A percentile compares a stretch with the other conserved stretches of the same genome.
Evolutionary conservation across 2,329 filamentous ascomycete genomes (phyloP).

Genomic region (Stagonosporopsis rhizophila): DNA sequence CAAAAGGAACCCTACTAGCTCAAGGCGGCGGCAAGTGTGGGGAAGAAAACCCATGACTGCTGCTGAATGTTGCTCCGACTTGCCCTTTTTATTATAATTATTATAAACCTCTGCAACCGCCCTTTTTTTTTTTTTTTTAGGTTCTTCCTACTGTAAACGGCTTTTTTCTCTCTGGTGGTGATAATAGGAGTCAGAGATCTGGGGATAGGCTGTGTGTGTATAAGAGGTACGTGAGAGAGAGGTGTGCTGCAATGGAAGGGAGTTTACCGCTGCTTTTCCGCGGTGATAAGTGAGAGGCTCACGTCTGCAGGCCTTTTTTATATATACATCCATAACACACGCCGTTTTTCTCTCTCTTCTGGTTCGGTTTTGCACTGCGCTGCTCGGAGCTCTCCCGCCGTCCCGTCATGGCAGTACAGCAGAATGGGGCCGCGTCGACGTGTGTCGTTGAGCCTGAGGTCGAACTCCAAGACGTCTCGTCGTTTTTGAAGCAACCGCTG

Average conservation of each 20-base stretch:
- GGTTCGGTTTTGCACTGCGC: too few species aligned
- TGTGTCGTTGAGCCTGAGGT: slow-evolving; percentile 42
- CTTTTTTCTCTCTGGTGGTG: too few species aligned
- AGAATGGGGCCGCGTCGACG: slow-evolving; percentile 46
- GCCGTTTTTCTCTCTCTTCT: neutral
- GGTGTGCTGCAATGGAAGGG: too few species aligned
- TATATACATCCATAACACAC: neutral
- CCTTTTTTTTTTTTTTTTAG: too few species aligned
- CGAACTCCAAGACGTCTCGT: slow-evolving; percentile 41
- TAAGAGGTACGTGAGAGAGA: neutral
- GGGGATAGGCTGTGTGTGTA: neutral
- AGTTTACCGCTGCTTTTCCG: slow-evolving; percentile 2
- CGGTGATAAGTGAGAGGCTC: too few species aligned
- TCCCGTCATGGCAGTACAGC: slow-evolving; percentile 34
- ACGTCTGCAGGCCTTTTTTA: neutral
- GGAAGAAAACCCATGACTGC: neutral
- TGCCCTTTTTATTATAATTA: neutral
- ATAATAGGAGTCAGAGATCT: too few species aligned
- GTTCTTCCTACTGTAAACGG: too few species aligned
- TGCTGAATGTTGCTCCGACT: too few species aligned
- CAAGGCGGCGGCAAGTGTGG: slow-evolving; percentile 1
- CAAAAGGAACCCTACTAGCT: neutral
- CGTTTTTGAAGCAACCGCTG: slow-evolving; percentile 28
- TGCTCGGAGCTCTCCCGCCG: too few species aligned
- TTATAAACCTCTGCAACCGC: too few species aligned